Conservation (phyloP, 495 filamentous ascomycete species). For the Hypoxylon cercidicola region DNA sequence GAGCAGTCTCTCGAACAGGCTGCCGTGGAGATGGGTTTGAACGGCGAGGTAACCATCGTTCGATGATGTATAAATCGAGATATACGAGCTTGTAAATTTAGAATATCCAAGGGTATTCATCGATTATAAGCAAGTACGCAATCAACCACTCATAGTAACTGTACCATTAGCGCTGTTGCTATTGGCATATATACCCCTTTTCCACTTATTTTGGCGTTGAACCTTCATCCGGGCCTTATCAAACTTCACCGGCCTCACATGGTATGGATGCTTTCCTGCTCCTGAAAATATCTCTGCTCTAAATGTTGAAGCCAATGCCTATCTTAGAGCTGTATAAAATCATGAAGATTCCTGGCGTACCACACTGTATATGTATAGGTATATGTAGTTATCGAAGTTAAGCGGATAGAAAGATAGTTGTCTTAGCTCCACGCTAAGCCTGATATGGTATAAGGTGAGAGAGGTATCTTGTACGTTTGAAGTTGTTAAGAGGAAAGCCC, state of each 20-base stretch:
- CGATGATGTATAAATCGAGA: constrained; percentile 4
- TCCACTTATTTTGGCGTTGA: constrained; percentile 4
- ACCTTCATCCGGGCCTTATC: not conserved
- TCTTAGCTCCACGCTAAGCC: not conserved
- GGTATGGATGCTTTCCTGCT: not conserved
- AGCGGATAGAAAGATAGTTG: not conserved
- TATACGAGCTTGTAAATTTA: too few relatives aligned
- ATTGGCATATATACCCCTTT: constrained; percentile 18
- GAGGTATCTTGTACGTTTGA: too few relatives aligned
- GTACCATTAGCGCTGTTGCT: not conserved
- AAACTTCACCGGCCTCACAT: not conserved
- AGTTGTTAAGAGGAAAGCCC: too few relatives aligned
- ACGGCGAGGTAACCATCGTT: constrained; percentile 11
- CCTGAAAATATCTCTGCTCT: too few relatives aligned
- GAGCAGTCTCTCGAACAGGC: constrained; percentile 54
- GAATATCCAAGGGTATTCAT: not conserved
- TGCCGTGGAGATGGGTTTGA: constrained; percentile 67
- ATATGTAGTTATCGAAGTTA: not conserved
- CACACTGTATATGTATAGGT: not conserved
- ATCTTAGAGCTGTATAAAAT: not conserved
- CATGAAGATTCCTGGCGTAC: too few relatives aligned
- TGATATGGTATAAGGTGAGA: not conserved
- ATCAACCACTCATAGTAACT: not conserved
- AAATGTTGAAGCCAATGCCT: too few relatives aligned
- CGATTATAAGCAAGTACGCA: not conserved